A percentile compares a stretch with the other conserved stretches of the same genome.
Evolutionary conservation across 805 yeast genomes (phyloP).

Genomic region (Yarrowia bubula): DNA sequence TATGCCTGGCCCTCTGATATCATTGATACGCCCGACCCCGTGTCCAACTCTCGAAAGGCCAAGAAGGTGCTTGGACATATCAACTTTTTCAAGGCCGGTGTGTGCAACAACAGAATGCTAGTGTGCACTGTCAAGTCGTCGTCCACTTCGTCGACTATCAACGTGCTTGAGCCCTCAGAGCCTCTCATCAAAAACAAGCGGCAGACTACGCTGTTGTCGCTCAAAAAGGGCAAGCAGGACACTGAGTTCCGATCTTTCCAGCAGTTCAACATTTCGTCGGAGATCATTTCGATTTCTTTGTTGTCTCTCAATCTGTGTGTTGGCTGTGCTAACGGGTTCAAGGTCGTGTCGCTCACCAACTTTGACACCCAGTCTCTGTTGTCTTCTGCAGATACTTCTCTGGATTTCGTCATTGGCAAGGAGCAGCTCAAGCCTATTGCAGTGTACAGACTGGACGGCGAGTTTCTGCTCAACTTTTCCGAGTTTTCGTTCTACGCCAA

Average conservation of each 20-base stretch:
- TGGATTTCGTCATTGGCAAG: constrained; percentile 84
- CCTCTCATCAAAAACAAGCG: constrained; percentile 47
- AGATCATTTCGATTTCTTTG: constrained; percentile 88
- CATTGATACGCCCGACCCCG: constrained; percentile 40
- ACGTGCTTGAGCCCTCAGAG: constrained; percentile 86
- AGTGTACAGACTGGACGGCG: constrained; percentile 83
- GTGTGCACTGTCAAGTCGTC: constrained; percentile 86
- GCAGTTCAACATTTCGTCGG: constrained; percentile 81
- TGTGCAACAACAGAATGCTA: constrained; percentile 82
- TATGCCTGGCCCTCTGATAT: constrained; percentile 76
- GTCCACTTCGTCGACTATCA: constrained; percentile 69
- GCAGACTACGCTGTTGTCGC: constrained; percentile 42
- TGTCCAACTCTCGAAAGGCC: constrained; percentile 54
- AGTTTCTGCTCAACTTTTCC: constrained; percentile 83
- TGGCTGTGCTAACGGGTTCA: constrained; percentile 96
- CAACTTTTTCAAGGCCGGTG: constrained; percentile 86
- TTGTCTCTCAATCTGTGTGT: constrained; percentile 85
- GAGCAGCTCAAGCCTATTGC: constrained; percentile 87
- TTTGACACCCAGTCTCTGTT: constrained; percentile 83
- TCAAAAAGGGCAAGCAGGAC: constrained; percentile 45
- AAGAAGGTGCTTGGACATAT: constrained; percentile 85
- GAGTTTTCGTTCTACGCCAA: constrained; percentile 95
- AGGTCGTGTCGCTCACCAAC: constrained; percentile 81
- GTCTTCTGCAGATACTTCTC: constrained; percentile 97
- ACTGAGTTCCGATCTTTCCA: constrained; percentile 68